Base-by-base conservation (phyloP, 441 rosid species). In the Hura crepitans region DNA sequence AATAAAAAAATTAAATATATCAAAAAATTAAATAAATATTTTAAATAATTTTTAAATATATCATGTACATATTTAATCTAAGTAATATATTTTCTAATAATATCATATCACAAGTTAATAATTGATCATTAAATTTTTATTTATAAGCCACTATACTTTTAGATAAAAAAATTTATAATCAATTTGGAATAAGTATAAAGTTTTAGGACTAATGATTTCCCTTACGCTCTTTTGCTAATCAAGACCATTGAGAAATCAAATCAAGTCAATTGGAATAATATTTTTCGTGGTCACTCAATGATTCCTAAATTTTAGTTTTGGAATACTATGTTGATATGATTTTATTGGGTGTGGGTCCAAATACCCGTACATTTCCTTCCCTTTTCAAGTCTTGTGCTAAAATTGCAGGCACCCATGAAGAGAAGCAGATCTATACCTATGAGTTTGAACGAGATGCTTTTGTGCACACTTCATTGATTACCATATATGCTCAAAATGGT, bases 331-430 rank as follows among this genome's bases (percentile, higher is more conserved):
- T 80, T 39, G 70, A 71, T 20, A 88, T 91, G 97, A 56, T 86
- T 62, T 73, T 65, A 9, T 61, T 79, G 12, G 86, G 89, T 65
- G 43, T 75, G 22, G 53, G 58, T 65, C 92, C 89, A 0, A 85
- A 87, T 79, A 53, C 78, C 15, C 79, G 79, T 53, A 83, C 94
- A 4, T 87, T 85, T 66, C 95, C 97, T 27, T 91, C 84, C 33
- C 72, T 86, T 33, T 73, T 91, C 72, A 89, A 87, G 81, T 77
- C 87, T 31, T 86, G 95, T 12, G 78, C 86, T 25, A 86, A 80
- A 60, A 65, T 73, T 2, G 74, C 62, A 49, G 72, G 74, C 76
- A 46, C 42, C 62, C 62, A 17, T 35, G 90, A 80, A 81, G 91
- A 90, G 67, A 77, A 74, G 72, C 92, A 84, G 80, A 69, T 89